phyloP scores from a whole-genome alignment of 2,329 filamentous ascomycete genomes.

The Trichoderma cornu-damae region DNA sequence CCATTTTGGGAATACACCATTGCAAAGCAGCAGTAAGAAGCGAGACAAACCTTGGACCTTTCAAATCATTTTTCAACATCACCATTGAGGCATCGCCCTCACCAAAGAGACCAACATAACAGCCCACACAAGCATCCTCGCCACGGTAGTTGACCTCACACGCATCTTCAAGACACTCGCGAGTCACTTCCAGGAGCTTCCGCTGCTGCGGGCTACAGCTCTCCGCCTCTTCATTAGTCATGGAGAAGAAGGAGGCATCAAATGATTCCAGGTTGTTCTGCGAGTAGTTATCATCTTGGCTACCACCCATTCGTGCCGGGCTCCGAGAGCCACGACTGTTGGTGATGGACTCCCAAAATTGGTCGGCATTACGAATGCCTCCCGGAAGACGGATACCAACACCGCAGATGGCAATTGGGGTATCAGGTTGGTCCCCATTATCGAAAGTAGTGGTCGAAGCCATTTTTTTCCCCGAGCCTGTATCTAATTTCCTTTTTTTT shows the following conservation, averaged over 20 bases:
- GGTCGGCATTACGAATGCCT: constrained; percentile 23
- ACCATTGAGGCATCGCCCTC: constrained; percentile 22
- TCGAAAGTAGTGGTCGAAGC: neutral
- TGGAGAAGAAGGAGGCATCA: constrained; percentile 31
- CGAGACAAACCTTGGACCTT: constrained; percentile 9
- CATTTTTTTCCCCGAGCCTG: constrained; percentile 1
- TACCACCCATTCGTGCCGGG: constrained; percentile 20
- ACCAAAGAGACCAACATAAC: constrained; percentile 28
- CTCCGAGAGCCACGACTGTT: constrained; percentile 24
- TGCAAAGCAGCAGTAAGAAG: neutral
- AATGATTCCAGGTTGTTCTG: constrained; percentile 23
- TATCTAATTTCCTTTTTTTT: neutral
- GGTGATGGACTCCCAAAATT: constrained; percentile 30
- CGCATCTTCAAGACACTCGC: constrained; percentile 23
- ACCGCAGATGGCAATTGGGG: constrained; percentile 31
- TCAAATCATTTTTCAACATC: neutral
- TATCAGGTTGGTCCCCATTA: neutral
- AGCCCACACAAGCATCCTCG: constrained; percentile 27
- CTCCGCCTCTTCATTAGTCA: constrained; percentile 26
- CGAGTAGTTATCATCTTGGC: constrained; percentile 25
- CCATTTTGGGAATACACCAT: neutral
- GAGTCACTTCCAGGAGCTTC: constrained; percentile 27
- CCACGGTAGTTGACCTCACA: constrained; percentile 26
- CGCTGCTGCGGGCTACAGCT: constrained; percentile 29
- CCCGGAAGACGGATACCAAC: constrained; percentile 32